Evolutionary conservation across 805 yeast genomes (phyloP).

Genomic region (Candida chilensis): DNA sequence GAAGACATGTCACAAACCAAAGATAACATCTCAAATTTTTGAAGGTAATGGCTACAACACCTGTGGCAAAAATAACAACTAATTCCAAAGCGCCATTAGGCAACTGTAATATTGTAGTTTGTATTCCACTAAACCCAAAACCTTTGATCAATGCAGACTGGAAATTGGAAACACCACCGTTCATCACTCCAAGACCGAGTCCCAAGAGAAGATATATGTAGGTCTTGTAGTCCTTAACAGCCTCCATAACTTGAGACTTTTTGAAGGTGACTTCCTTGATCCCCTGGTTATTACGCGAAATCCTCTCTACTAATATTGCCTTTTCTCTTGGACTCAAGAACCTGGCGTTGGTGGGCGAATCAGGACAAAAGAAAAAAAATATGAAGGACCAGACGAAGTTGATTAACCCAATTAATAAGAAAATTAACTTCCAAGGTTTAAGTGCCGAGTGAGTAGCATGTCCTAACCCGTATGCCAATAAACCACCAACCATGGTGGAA

Average conservation of each 20-base stretch:
- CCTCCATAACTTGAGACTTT: conserved; percentile 38
- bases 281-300: conserved; percentile 21
- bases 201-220: too few species aligned
- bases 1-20: conserved; percentile 6
- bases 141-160: too few species aligned
- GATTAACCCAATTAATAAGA: conserved; percentile 4
- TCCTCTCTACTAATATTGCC: conserved; percentile 32
- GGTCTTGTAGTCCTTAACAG: conserved; percentile 39
- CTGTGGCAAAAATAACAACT: conserved; percentile 8
- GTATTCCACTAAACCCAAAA: too few species aligned
- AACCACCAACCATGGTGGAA: too few species aligned
- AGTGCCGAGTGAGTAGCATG: conserved; percentile 11
- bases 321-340: conserved; percentile 40
- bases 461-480: conserved; percentile 23
- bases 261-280: conserved; percentile 38
- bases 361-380: conserved; percentile 39
- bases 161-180: too few species aligned
- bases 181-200: too few species aligned
- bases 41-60: conserved; percentile 7
- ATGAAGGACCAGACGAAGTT: too few species aligned
- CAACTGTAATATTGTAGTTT: too few species aligned
- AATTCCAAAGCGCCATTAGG: conserved; percentile 7
- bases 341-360: conserved; percentile 43
- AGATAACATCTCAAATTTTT: conserved; percentile 7
- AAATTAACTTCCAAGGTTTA: conserved; percentile 14